These are phyloP conservation scores for Tetrapyrgos nigripes DNA, from an alignment of 1,284 basidiomycete genomes.

Conservation along the genomic window DNA sequence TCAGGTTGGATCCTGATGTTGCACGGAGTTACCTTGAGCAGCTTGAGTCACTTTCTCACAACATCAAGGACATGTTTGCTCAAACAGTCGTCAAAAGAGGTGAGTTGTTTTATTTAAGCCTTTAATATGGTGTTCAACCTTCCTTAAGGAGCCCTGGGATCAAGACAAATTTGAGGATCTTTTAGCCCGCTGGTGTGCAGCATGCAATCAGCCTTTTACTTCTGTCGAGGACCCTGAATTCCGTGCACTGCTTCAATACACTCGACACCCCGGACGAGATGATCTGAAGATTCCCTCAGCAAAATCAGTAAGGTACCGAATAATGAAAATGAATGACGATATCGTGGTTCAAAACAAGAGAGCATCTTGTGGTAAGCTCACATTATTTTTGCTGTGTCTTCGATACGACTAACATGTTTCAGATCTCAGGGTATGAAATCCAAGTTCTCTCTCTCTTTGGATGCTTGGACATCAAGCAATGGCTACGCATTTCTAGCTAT, in stretches of 20 bases:
- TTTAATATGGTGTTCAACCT: background rate
- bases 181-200: slow-evolving; percentile 1
- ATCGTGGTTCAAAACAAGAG: background rate
- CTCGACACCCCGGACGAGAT: background rate
- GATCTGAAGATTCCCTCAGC: background rate
- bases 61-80: background rate
- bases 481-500: slow-evolving; percentile 1
- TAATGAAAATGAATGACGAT: background rate
- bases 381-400: background rate
- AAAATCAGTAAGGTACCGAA: background rate
- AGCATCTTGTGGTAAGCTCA: background rate
- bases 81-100: background rate
- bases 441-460: background rate
- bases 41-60: background rate
- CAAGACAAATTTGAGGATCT: slow-evolving; percentile 5
- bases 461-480: slow-evolving; percentile 1
- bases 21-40: background rate
- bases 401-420: background rate
- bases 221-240: slow-evolving; percentile 3
- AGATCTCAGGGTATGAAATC: background rate
- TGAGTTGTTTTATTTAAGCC: background rate
- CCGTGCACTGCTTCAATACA: background rate
- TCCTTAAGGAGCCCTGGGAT: slow-evolving; percentile 8
- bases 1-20: background rate
- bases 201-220: slow-evolving; percentile 10